A percentile compares a stretch with the other conserved stretches of the same genome.
Evolutionary conservation across 1,139 yeast species (phyloP).

Genomic region (Candida pseudoviswanathii): DNA sequence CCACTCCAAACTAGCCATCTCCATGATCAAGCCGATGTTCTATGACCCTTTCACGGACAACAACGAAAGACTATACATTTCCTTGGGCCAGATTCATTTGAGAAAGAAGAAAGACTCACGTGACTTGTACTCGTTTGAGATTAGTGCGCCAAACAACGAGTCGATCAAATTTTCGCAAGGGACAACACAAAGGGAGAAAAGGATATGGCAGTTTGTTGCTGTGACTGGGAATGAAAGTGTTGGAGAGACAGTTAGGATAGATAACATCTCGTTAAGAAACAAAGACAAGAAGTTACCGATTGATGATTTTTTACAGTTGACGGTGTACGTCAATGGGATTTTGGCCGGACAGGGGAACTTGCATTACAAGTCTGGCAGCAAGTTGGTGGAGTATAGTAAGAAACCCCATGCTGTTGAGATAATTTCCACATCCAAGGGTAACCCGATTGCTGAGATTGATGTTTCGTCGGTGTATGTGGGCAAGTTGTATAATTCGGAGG

Average conservation of each 20-base stretch:
- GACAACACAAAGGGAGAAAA: slow-evolving; percentile 57
- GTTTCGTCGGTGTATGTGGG: slow-evolving; percentile 72
- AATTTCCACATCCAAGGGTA: slow-evolving; percentile 31
- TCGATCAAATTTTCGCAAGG: slow-evolving; percentile 63
- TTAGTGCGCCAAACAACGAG: slow-evolving; percentile 49
- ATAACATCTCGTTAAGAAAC: slow-evolving; percentile 49
- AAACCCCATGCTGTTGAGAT: slow-evolving; percentile 40
- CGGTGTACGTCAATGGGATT: slow-evolving; percentile 64
- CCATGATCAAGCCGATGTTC: slow-evolving; percentile 61
- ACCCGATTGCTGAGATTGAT: slow-evolving; percentile 55
- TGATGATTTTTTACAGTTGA: slow-evolving; percentile 59
- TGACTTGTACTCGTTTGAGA: slow-evolving; percentile 51
- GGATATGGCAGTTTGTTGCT: slow-evolving; percentile 75
- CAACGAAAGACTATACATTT: slow-evolving; percentile 61
- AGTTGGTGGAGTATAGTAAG: slow-evolving; percentile 43
- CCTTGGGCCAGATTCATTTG: slow-evolving; percentile 52
- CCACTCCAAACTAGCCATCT: slow-evolving; percentile 49
- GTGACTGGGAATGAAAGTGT: slow-evolving; percentile 72
- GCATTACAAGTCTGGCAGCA: slow-evolving; percentile 42
- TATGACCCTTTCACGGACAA: slow-evolving; percentile 64
- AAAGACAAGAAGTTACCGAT: slow-evolving; percentile 34
- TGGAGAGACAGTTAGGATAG: slow-evolving; percentile 67
- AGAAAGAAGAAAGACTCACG: slow-evolving; percentile 30
- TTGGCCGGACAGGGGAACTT: slow-evolving; percentile 58
- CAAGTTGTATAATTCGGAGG: slow-evolving; percentile 62